phyloP scores from a whole-genome alignment of 495 filamentous ascomycete species.

The Penicillium herquei region DNA sequence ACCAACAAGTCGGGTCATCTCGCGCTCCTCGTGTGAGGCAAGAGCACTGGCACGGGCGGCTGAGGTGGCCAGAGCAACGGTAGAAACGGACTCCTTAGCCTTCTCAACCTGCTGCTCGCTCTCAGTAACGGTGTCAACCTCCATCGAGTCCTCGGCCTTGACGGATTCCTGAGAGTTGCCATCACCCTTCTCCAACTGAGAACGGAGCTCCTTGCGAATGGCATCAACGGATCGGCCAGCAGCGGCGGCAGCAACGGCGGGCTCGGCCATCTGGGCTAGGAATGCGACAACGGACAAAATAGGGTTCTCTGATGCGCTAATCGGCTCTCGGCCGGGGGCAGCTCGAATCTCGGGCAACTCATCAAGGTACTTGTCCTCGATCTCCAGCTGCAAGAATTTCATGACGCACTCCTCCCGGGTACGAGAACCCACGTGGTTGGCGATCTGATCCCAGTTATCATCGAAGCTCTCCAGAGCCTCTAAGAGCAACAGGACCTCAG shows the following conservation, averaged over 20 bases:
- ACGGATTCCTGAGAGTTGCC: constrained; percentile 57
- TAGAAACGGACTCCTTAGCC: constrained; percentile 56
- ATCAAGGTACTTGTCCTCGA: constrained; percentile 86
- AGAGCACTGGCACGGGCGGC: constrained; percentile 84
- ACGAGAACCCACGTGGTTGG: constrained; percentile 84
- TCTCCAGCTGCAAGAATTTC: constrained; percentile 89
- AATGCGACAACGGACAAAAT: constrained; percentile 94
- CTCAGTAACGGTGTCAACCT: constrained; percentile 51
- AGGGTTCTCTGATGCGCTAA: constrained; percentile 88
- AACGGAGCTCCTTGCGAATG: constrained; percentile 71
- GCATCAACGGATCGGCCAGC: constrained; percentile 81
- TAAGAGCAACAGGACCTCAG: constrained; percentile 78
- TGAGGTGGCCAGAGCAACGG: constrained; percentile 77
- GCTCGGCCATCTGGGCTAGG: constrained; percentile 83
- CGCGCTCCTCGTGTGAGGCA: constrained; percentile 91
- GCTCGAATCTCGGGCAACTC: constrained; percentile 65
- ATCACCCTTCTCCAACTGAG: constrained; percentile 64
- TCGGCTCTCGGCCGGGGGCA: constrained; percentile 74
- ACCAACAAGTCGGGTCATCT: constrained; percentile 89
- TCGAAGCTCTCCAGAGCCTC: constrained; percentile 90
- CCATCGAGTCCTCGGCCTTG: constrained; percentile 67
- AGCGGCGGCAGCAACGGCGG: constrained; percentile 81
- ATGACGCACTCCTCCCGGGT: constrained; percentile 96
- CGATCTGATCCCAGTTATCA: constrained; percentile 91
- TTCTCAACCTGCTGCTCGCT: constrained; percentile 20